Conservation (phyloP, 2,329 filamentous ascomycete species). For the Aspergillus piperis region DNA sequence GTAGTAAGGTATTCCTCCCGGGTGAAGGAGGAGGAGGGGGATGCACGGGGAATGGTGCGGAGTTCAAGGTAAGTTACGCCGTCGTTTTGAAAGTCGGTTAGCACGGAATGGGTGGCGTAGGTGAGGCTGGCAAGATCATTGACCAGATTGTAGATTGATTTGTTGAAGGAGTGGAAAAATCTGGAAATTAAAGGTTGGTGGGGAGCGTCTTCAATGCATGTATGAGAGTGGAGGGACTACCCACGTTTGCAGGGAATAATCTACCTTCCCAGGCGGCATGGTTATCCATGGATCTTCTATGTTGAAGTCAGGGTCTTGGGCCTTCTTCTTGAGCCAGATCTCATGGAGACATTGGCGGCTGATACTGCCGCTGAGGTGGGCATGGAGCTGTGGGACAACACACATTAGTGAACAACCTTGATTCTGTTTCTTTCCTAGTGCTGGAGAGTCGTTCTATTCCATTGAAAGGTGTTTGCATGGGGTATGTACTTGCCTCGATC, state of each 20-base stretch:
- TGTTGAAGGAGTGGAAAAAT: slow-evolving; percentile 77
- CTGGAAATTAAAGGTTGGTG: slow-evolving; percentile 30
- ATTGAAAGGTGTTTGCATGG: not conserved
- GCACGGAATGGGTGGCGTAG: slow-evolving; percentile 65
- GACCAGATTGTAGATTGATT: slow-evolving; percentile 76
- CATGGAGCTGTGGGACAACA: slow-evolving; percentile 63
- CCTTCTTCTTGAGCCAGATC: slow-evolving; percentile 67
- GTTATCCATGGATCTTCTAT: slow-evolving; percentile 68
- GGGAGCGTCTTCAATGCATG: not conserved
- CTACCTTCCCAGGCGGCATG: slow-evolving; percentile 70
- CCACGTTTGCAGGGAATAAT: slow-evolving; percentile 70
- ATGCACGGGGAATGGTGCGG: slow-evolving; percentile 73
- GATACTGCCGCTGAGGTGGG: slow-evolving; percentile 78
- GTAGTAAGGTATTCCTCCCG: slow-evolving; percentile 65
- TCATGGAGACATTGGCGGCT: slow-evolving; percentile 70
- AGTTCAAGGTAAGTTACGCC: slow-evolving; percentile 78
- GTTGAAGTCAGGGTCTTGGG: slow-evolving; percentile 50
- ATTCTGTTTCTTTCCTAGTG: not conserved
- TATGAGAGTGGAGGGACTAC: slow-evolving; percentile 34
- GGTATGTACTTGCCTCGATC: slow-evolving; percentile 33
- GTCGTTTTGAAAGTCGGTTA: slow-evolving; percentile 67
- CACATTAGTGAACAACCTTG: slow-evolving; percentile 10
- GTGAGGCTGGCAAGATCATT: slow-evolving; percentile 61
- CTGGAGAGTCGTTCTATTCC: not conserved
- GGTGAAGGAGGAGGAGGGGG: slow-evolving; percentile 56